Percentiles rank a stretch among this genome's conserved stretches.
Conservation (phyloP, 352 stramenopile genomes). For the Lagenidium giganteum region DNA sequence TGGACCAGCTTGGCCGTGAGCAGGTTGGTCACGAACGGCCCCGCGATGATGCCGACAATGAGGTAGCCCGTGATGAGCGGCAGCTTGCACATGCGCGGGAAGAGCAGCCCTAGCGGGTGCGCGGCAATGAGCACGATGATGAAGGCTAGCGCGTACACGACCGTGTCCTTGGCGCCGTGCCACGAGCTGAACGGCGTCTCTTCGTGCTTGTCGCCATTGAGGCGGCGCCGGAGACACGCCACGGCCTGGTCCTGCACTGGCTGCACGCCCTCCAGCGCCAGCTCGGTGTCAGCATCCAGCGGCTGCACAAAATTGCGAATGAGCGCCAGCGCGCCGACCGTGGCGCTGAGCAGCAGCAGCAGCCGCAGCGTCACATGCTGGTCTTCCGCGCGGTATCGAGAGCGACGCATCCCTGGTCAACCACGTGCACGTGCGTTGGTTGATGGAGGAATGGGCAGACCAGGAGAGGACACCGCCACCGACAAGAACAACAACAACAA, state of each 20-base stretch:
- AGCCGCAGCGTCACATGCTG: too few relatives aligned
- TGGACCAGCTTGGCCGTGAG: conserved; percentile 27
- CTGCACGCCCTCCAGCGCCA: not conserved
- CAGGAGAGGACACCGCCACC: too few relatives aligned
- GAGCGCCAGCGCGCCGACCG: too few relatives aligned
- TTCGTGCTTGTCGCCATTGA: not conserved
- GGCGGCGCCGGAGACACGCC: conserved; percentile 7
- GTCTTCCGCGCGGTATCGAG: too few relatives aligned
- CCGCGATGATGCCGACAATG: conserved; percentile 51
- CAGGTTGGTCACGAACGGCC: conserved; percentile 52
- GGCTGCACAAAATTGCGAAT: too few relatives aligned
- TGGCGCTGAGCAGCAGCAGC: too few relatives aligned
- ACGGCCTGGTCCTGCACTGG: not conserved
- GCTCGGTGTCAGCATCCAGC: not conserved
- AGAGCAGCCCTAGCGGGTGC: conserved; percentile 55
- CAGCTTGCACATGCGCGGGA: conserved; percentile 49
- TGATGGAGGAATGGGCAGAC: too few relatives aligned
- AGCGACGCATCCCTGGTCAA: too few relatives aligned
- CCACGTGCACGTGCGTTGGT: too few relatives aligned
- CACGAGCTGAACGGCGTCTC: conserved; percentile 34
- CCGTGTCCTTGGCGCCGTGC: conserved; percentile 28
- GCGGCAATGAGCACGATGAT: conserved; percentile 53
- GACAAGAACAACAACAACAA: too few relatives aligned
- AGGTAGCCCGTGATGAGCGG: conserved; percentile 73
- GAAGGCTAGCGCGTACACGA: conserved; percentile 47